Evolutionary conservation across 2,329 filamentous ascomycete species (phyloP).

Genomic region (Onygena corvina): DNA sequence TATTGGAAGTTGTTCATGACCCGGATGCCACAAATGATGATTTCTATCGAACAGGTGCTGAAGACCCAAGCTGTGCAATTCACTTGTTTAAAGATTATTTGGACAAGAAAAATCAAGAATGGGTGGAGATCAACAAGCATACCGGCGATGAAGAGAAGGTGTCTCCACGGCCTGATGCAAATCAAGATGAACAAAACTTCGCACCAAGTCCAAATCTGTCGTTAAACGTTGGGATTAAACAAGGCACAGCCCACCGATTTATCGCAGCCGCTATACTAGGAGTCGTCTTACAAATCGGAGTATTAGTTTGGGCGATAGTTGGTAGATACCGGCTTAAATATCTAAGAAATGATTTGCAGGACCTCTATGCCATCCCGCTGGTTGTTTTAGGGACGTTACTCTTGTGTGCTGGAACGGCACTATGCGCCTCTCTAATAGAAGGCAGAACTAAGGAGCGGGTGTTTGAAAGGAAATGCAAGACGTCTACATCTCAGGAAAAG

Average conservation of each 20-base stretch:
- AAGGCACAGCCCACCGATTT: not conserved
- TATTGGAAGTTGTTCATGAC: conserved; percentile 26
- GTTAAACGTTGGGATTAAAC: not conserved
- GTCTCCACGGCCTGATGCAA: not conserved
- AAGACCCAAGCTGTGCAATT: not conserved
- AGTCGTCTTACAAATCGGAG: not conserved
- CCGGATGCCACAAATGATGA: conserved; percentile 34
- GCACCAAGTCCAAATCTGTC: not conserved
- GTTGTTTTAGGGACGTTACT: conserved; percentile 2
- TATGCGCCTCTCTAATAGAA: conserved; percentile 8
- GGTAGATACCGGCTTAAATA: not conserved
- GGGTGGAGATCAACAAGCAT: not conserved
- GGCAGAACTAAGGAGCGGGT: conserved; percentile 7
- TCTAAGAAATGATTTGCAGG: not conserved
- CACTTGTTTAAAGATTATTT: conserved; percentile 5
- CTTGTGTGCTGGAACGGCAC: not conserved
- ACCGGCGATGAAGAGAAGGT: not conserved
- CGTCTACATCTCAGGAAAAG: not conserved
- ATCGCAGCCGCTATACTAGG: conserved; percentile 5
- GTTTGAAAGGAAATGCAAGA: not conserved
- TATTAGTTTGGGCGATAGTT: not conserved
- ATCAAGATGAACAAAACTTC: not conserved
- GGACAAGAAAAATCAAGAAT: conserved; percentile 1
- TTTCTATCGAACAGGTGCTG: conserved; percentile 18
- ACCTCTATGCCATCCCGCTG: conserved; percentile 8